These are phyloP conservation scores for Aureoboletus auriporus DNA, from an alignment of 768 basidiomycete genomes.

Conservation along the genomic window DNA sequence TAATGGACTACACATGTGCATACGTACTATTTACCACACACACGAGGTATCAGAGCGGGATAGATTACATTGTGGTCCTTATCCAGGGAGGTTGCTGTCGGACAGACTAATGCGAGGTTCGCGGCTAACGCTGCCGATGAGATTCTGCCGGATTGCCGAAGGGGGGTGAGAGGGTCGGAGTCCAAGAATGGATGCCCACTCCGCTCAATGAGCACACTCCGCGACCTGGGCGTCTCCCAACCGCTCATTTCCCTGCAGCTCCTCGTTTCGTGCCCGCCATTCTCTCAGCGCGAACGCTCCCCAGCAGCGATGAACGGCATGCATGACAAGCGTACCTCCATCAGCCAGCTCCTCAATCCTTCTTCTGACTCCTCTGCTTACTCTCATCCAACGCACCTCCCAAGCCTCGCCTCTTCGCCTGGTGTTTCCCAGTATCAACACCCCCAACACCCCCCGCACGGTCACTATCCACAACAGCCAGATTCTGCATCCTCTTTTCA, in stretches of 20 bases:
- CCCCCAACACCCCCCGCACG: constrained; percentile 22
- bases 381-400: constrained; percentile 28
- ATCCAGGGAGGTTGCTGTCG: no score
- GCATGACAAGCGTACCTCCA: constrained; percentile 50
- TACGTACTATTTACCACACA: constrained; percentile 16
- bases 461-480: constrained; percentile 25
- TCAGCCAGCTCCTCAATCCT: constrained; percentile 49
- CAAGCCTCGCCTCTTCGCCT: constrained; percentile 20
- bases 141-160: constrained; percentile 21
- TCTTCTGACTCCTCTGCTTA: constrained; percentile 37
- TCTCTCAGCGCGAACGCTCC: constrained; percentile 10
- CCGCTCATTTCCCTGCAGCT: constrained; percentile 26
- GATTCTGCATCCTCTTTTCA: constrained; percentile 39
- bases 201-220: constrained; percentile 28
- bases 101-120: constrained; percentile 17
- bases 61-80: neutral
- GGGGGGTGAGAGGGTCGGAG: constrained; percentile 21
- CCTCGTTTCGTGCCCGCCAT: constrained; percentile 16
- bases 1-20: constrained; percentile 11
- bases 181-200: constrained; percentile 22
- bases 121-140: constrained; percentile 23
- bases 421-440: constrained; percentile 28
- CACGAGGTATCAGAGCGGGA: neutral
- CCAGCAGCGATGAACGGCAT: constrained; percentile 35
- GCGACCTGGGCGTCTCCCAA: constrained; percentile 29